Conservation (phyloP, 257 asterid species). For the Petunia axillaris region DNA sequence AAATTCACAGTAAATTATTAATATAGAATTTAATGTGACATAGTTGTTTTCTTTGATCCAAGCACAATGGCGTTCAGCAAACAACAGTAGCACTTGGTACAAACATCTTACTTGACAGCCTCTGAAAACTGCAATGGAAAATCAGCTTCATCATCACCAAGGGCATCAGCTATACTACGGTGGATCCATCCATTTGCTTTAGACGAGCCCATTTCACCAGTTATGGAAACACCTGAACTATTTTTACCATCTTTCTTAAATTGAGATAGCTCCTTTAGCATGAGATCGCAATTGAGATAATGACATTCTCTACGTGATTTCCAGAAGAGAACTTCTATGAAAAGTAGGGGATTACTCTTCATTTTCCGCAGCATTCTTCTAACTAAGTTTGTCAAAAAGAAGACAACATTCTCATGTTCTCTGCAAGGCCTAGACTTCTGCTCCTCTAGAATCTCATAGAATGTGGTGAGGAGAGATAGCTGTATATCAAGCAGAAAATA, state of each 20-base stretch:
- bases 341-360: constrained; percentile 87
- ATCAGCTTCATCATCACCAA: constrained; percentile 89
- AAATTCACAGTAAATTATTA: neutral
- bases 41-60: constrained; percentile 12
- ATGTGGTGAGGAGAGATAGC: constrained; percentile 77
- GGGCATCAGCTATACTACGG: constrained; percentile 92
- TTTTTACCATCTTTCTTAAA: constrained; percentile 45
- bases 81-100: constrained; percentile 12
- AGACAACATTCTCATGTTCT: constrained; percentile 74
- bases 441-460: constrained; percentile 87
- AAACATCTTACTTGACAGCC: constrained; percentile 23
- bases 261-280: constrained; percentile 66
- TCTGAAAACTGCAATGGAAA: constrained; percentile 40
- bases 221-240: constrained; percentile 37
- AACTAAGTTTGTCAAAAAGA: constrained; percentile 68
- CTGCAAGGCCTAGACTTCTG: constrained; percentile 79
- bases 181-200: constrained; percentile 60
- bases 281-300: constrained; percentile 71
- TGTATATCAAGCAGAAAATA: constrained; percentile 47
- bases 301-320: constrained; percentile 87
- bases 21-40: constrained; percentile 18
- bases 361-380: constrained; percentile 86
- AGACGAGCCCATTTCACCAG: constrained; percentile 51
- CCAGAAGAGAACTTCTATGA: constrained; percentile 77
- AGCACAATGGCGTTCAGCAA: neutral